Evolutionary conservation across 371 early-diverging fungal genomes (phyloP).

Genomic region (Dichotomocladium elegans): DNA sequence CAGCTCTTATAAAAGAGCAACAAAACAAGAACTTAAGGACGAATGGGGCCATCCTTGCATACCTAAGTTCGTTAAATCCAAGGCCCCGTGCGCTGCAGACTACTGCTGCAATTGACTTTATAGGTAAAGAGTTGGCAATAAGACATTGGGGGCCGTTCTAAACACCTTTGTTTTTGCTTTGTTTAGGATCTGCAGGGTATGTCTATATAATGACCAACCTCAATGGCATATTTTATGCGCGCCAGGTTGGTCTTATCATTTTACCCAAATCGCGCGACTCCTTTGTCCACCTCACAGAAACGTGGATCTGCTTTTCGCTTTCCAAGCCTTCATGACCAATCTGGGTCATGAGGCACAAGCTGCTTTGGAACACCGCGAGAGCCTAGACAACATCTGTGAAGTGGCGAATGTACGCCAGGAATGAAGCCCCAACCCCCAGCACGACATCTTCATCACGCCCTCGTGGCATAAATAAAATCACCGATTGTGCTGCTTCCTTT

Average conservation of each 20-base stretch:
- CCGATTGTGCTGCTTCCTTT: background rate
- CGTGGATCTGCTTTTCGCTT: background rate
- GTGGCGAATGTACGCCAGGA: background rate
- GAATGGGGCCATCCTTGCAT: background rate
- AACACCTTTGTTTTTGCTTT: no score
- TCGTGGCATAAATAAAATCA: background rate
- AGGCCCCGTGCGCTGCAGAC: no score
- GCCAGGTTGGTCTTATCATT: background rate
- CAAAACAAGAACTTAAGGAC: background rate
- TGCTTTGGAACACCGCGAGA: background rate
- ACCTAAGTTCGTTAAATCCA: background rate
- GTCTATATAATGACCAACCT: conserved; percentile 5
- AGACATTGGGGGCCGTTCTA: background rate
- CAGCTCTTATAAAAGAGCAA: background rate
- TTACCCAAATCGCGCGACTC: conserved; percentile 4
- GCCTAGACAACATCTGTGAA: conserved; percentile 3
- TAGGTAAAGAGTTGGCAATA: background rate
- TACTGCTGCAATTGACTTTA: background rate
- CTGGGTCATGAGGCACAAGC: conserved; percentile 4
- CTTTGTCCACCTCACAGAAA: no score
- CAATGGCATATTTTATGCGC: conserved; percentile 3
- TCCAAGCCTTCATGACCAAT: background rate
- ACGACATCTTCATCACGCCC: conserved; percentile 7
- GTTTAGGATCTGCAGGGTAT: no score
- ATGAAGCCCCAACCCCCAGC: background rate